Conservation (phyloP, 176 grass and related monocot genomes). For the Ensete glaucum region DNA sequence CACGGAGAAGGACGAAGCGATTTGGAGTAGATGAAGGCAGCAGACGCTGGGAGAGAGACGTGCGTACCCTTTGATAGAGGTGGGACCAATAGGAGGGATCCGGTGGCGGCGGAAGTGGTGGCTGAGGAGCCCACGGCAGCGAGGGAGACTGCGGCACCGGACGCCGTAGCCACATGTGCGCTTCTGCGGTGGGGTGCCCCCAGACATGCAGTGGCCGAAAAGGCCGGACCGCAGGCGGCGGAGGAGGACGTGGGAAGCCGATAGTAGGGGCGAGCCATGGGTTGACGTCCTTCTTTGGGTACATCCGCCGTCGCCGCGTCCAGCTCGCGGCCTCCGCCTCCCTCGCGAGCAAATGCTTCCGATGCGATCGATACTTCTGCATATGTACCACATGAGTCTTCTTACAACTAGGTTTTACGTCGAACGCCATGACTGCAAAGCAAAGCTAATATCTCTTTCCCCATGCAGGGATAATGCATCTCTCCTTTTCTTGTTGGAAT, state of each 20-base stretch:
- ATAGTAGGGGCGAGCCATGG: constrained; percentile 56
- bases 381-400: neutral
- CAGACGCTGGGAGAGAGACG: neutral
- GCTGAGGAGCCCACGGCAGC: constrained; percentile 31
- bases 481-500: too few relatives aligned
- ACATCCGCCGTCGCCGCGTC: constrained; percentile 72
- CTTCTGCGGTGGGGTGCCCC: constrained; percentile 2
- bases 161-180: constrained; percentile 55
- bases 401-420: too few relatives aligned
- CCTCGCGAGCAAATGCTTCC: constrained; percentile 70
- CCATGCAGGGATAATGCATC: too few relatives aligned
- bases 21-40: too few relatives aligned
- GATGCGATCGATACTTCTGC: constrained; percentile 91
- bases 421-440: too few relatives aligned
- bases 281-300: constrained; percentile 30
- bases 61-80: constrained; percentile 46
- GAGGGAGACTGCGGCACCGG: constrained; percentile 19
- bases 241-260: constrained; percentile 46
- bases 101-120: constrained; percentile 13
- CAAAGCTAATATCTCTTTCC: too few relatives aligned
- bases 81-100: constrained; percentile 71
- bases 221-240: constrained; percentile 27
- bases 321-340: constrained; percentile 78
- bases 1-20: too few relatives aligned
- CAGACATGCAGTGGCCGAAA: constrained; percentile 26